Evolutionary conservation across 2,329 filamentous ascomycete genomes (phyloP).

Genomic region (Fonsecaea erecta): DNA sequence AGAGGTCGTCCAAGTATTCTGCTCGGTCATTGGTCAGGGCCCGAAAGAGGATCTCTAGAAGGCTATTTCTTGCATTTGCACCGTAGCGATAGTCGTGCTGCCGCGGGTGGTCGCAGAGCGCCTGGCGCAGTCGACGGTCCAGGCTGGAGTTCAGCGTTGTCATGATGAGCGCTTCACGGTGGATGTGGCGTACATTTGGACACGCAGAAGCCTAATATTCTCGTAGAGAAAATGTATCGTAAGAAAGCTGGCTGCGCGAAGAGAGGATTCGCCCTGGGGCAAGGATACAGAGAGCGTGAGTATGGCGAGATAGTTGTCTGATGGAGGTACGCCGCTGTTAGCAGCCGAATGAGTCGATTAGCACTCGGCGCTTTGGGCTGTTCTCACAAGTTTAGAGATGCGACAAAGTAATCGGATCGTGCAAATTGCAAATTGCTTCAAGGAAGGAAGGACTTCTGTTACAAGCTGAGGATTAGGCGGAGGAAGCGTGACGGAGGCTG

Average conservation of each 20-base stretch:
- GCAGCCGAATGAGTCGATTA: background rate
- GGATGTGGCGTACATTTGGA: conserved; percentile 26
- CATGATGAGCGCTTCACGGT: conserved; percentile 14
- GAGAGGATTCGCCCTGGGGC: background rate
- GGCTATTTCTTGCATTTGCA: conserved; percentile 69
- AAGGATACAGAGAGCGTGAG: background rate
- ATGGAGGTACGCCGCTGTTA: background rate
- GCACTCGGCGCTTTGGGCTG: background rate
- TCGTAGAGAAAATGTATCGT: background rate
- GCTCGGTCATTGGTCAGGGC: conserved; percentile 77
- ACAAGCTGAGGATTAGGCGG: background rate
- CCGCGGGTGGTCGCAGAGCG: conserved; percentile 76
- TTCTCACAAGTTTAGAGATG: background rate
- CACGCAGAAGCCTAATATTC: background rate
- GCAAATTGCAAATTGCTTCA: background rate
- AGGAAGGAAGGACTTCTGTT: background rate
- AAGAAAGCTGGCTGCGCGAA: background rate
- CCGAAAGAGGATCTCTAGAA: conserved; percentile 81
- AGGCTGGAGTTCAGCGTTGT: conserved; percentile 55
- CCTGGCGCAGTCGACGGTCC: conserved; percentile 82
- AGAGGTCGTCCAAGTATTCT: conserved; percentile 78
- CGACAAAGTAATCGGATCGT: background rate
- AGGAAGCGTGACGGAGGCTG: background rate
- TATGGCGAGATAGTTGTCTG: background rate
- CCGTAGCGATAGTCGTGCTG: conserved; percentile 77